Conservation (phyloP, 441 rosid genomes). For the Sinapis alba region DNA sequence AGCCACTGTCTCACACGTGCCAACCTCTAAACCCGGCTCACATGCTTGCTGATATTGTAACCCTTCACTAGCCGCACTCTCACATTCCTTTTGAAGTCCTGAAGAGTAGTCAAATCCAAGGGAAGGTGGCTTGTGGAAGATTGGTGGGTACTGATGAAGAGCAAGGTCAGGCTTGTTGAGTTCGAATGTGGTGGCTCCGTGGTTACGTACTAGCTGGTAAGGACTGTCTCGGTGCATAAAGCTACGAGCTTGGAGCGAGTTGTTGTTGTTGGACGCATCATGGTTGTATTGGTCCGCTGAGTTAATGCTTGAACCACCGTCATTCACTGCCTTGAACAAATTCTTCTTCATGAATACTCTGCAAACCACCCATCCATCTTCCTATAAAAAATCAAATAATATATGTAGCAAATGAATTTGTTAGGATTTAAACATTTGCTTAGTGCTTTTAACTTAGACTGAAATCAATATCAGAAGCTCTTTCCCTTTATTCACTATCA, state of each 20-base stretch:
- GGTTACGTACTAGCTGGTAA: constrained; percentile 45
- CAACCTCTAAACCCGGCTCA: constrained; percentile 60
- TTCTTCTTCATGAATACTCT: constrained; percentile 91
- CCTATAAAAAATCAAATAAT: constrained; percentile 47
- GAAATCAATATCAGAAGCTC: not conserved
- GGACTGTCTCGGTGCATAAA: constrained; percentile 62
- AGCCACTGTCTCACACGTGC: constrained; percentile 45
- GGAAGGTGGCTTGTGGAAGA: constrained; percentile 33
- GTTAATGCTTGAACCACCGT: constrained; percentile 47
- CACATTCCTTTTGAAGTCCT: constrained; percentile 63
- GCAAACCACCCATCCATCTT: constrained; percentile 98
- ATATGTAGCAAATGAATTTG: not conserved
- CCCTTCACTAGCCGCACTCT: constrained; percentile 63
- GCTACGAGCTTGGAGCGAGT: constrained; percentile 42
- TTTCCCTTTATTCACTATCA: not conserved
- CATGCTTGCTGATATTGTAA: constrained; percentile 55
- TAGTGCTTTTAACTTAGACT: not conserved
- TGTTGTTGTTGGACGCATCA: constrained; percentile 39
- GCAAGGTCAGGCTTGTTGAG: constrained; percentile 57
- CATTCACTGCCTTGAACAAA: constrained; percentile 67
- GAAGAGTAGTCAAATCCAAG: constrained; percentile 45
- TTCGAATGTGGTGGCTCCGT: constrained; percentile 48
- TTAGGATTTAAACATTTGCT: not conserved
- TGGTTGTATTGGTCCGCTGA: constrained; percentile 56
- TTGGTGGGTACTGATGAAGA: constrained; percentile 62